Percentiles rank a stretch among this genome's conserved stretches.
Evolutionary conservation across 345 rosid species (phyloP).

Genomic region (Hibiscus syriacus): DNA sequence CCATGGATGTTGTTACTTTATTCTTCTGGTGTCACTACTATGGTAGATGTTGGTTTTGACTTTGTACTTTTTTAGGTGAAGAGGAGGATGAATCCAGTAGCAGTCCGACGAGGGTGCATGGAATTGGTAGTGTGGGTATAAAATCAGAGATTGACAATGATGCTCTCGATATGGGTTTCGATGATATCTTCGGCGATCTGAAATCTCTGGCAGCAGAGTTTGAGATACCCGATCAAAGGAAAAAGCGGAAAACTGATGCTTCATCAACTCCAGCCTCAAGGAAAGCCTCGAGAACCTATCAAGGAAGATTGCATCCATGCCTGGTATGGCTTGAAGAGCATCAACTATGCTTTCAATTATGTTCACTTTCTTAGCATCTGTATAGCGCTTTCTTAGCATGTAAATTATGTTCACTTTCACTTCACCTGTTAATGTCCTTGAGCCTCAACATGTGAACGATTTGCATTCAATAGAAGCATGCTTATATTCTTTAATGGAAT

Average conservation of each 20-base stretch:
- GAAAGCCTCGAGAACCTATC: constrained; percentile 19
- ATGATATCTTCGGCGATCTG: constrained; percentile 17
- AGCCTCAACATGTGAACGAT: not conserved
- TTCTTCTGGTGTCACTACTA: not conserved
- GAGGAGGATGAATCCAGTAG: constrained; percentile 24
- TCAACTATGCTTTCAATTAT: no score
- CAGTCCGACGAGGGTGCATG: constrained; percentile 12
- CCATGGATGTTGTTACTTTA: not conserved
- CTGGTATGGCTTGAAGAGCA: no score
- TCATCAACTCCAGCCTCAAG: constrained; percentile 15
- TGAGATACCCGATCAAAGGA: constrained; percentile 15
- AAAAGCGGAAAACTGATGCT: constrained; percentile 21
- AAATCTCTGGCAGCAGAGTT: constrained; percentile 18
- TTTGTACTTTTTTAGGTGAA: constrained; percentile 18
- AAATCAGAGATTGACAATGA: constrained; percentile 15
- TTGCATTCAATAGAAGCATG: not conserved
- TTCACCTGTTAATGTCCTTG: not conserved
- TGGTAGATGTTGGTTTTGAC: constrained; percentile 3
- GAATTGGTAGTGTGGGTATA: constrained; percentile 10
- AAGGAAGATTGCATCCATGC: constrained; percentile 16
- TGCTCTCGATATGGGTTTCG: constrained; percentile 11
- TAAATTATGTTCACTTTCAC: not conserved
- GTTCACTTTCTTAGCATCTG: no score
- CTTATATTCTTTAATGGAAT: not conserved
- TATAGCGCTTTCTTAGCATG: not conserved